A percentile compares a stretch with the other conserved stretches of the same genome.
These are phyloP conservation scores for Nannizziopsis arthrosporioides DNA, from an alignment of 2,329 filamentous ascomycete species.

Conservation along the genomic window DNA sequence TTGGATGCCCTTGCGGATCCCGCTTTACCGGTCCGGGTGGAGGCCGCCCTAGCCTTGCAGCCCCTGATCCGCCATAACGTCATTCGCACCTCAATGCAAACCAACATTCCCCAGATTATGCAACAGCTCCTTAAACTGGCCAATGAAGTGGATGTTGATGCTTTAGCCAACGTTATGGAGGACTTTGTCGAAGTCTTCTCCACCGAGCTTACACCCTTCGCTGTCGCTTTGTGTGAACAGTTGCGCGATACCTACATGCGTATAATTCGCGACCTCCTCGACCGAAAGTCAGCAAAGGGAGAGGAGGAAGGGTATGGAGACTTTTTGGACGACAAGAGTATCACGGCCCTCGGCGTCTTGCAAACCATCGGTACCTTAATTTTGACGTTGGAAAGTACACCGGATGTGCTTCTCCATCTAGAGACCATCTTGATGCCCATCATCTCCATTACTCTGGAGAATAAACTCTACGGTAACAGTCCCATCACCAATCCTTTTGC, in stretches of 20 bases:
- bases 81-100: constrained; percentile 89
- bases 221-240: constrained; percentile 90
- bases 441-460: constrained; percentile 88
- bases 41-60: constrained; percentile 85
- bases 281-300: constrained; percentile 65
- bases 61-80: constrained; percentile 91
- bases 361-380: constrained; percentile 98
- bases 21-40: constrained; percentile 86
- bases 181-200: constrained; percentile 99
- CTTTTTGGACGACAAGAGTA: constrained; percentile 95
- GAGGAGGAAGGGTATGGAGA: constrained; percentile 72
- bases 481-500: constrained; percentile 14
- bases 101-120: constrained; percentile 98
- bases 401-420: constrained; percentile 85
- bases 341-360: constrained; percentile 86
- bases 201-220: constrained; percentile 91
- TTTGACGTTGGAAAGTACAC: constrained; percentile 89
- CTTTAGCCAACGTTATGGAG: constrained; percentile 97
- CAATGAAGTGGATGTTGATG: constrained; percentile 96
- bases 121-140: constrained; percentile 93
- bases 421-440: constrained; percentile 96
- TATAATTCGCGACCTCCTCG: constrained; percentile 81
- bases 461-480: constrained; percentile 72
- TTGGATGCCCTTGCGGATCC: constrained; percentile 91
- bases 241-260: constrained; percentile 90